Evolutionary conservation across 768 basidiomycete genomes (phyloP).

Genomic region (Serpula lacrymans): DNA sequence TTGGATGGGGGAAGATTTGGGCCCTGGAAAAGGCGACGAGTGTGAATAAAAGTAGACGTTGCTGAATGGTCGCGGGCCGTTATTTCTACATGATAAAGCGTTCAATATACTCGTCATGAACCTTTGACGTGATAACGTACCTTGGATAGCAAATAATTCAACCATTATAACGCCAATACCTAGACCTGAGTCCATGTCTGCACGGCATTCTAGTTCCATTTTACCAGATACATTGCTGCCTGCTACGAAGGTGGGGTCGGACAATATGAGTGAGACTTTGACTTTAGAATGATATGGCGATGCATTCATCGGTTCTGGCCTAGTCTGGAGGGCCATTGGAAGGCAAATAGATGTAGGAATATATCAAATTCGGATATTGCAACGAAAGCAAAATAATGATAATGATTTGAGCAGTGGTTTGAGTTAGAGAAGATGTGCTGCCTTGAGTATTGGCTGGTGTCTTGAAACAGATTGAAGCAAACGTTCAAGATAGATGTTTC

Average conservation of each 20-base stretch:
- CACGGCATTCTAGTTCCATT: conserved; percentile 76
- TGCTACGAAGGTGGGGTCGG: conserved; percentile 60
- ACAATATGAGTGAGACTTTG: conserved; percentile 59
- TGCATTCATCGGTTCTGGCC: conserved; percentile 74
- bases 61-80: conserved; percentile 78
- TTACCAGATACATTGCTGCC: conserved; percentile 68
- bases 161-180: conserved; percentile 76
- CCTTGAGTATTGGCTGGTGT: no score
- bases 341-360: no score
- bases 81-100: conserved; percentile 46
- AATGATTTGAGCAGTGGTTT: no score
- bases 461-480: no score
- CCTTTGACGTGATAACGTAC: conserved; percentile 29
- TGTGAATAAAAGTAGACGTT: conserved; percentile 72
- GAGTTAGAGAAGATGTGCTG: no score
- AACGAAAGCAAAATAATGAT: no score
- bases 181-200: conserved; percentile 59
- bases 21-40: conserved; percentile 72
- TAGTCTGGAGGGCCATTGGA: conserved; percentile 32
- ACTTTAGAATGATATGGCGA: conserved; percentile 77
- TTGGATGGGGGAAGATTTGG: conserved; percentile 82
- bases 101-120: conserved; percentile 6
- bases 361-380: no score
- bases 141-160: conserved; percentile 73
- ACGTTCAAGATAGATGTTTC: no score